A percentile compares a stretch with the other conserved stretches of the same genome.
Evolutionary conservation across 2,329 filamentous ascomycete species (phyloP).

Genomic region (Aspergillus uvarum): DNA sequence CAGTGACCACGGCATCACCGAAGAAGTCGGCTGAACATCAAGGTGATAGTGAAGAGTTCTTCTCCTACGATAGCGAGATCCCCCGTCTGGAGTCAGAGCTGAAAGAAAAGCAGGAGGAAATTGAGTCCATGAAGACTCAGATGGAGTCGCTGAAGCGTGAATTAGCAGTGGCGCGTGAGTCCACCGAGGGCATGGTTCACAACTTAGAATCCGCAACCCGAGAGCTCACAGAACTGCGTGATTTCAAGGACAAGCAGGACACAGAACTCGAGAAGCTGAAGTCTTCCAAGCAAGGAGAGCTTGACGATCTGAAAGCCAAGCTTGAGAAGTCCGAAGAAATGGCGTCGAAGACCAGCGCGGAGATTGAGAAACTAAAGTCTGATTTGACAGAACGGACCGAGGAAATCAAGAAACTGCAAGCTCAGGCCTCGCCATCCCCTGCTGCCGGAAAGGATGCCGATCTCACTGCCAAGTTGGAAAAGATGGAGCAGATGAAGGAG

Average conservation of each 20-base stretch:
- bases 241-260: conserved; percentile 52
- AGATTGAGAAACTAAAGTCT: conserved; percentile 35
- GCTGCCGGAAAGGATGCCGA: conserved; percentile 25
- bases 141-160: conserved; percentile 69
- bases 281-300: conserved; percentile 41
- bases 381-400: conserved; percentile 44
- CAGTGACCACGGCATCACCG: conserved; percentile 33
- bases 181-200: conserved; percentile 62
- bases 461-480: conserved; percentile 33
- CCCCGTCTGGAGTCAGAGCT: conserved; percentile 76
- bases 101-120: conserved; percentile 67
- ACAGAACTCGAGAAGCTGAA: conserved; percentile 48
- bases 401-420: conserved; percentile 39
- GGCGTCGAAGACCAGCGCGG: conserved; percentile 28
- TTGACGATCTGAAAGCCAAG: conserved; percentile 43
- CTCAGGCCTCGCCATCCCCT: conserved; percentile 25
- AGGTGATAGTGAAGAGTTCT: conserved; percentile 68
- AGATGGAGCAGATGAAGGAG: conserved; percentile 37
- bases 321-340: conserved; percentile 33
- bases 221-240: conserved; percentile 59
- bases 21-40: conserved; percentile 22
- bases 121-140: conserved; percentile 68
- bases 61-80: conserved; percentile 87
- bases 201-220: conserved; percentile 67
- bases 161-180: conserved; percentile 69